Conservation (phyloP, 73 alveolate genomes). For the Paramecium bursaria region DNA sequence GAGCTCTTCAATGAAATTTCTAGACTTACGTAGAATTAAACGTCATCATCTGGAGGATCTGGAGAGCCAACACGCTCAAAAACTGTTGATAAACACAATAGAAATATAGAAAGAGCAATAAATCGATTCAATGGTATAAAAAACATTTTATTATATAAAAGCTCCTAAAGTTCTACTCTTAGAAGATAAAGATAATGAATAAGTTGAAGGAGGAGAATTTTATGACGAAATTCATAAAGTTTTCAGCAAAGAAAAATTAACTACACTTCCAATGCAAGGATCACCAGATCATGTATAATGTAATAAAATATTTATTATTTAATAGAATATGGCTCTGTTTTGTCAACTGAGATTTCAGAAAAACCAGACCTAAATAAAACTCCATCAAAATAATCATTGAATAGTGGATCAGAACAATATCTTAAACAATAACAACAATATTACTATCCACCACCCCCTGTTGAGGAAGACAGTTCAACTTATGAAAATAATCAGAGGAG, state of each 20-base stretch:
- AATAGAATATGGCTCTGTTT: neutral
- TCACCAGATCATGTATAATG: neutral
- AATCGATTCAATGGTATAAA: neutral
- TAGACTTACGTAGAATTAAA: neutral
- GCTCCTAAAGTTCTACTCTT: too few species aligned
- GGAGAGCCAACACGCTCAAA: neutral
- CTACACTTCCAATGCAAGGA: neutral
- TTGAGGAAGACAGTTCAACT: neutral
- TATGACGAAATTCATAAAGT: neutral
- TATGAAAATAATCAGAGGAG: constrained; percentile 54
- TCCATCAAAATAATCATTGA: constrained; percentile 19
- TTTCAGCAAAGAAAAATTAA: neutral
- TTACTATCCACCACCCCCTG: neutral
- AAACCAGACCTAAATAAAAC: neutral
- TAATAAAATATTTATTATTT: constrained; percentile 15
- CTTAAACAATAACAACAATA: neutral
- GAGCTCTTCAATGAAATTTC: constrained; percentile 53
- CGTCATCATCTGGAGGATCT: neutral
- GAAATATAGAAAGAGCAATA: neutral
- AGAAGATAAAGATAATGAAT: neutral
- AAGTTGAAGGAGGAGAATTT: neutral
- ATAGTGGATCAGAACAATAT: neutral
- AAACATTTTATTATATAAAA: too few species aligned
- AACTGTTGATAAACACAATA: neutral
- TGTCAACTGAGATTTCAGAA: neutral